phyloP scores from a whole-genome alignment of 441 rosid genomes.

The Erodium trifolium region DNA sequence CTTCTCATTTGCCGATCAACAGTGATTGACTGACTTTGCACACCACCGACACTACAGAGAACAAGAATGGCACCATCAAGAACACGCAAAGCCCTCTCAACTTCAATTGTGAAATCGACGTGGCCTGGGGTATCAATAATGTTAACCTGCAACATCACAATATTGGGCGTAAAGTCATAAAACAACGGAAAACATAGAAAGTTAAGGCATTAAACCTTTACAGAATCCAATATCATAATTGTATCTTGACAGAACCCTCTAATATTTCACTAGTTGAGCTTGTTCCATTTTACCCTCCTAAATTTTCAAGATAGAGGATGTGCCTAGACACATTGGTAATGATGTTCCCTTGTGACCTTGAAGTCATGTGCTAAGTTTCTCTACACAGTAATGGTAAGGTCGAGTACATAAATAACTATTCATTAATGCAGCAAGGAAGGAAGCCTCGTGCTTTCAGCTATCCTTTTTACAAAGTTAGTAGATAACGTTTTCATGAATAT shows the following conservation, averaged over 20 bases:
- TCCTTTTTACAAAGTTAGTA: neutral
- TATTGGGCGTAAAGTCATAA: neutral
- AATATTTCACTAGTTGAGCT: neutral
- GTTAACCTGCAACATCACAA: slow-evolving; percentile 45
- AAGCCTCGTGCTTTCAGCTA: neutral
- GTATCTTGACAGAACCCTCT: neutral
- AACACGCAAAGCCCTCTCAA: slow-evolving; percentile 94
- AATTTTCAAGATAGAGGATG: neutral
- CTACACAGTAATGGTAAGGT: too few species aligned
- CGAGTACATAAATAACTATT: too few species aligned
- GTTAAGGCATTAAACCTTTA: neutral
- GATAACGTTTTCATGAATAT: neutral
- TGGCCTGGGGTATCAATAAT: slow-evolving; percentile 96
- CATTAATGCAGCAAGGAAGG: too few species aligned
- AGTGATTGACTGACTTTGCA: slow-evolving; percentile 96
- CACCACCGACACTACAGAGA: slow-evolving; percentile 96
- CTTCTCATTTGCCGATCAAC: slow-evolving; percentile 99
- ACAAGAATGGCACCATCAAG: slow-evolving; percentile 94
- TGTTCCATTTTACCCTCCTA: neutral
- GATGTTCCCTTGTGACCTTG: neutral
- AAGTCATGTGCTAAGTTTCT: neutral
- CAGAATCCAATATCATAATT: neutral
- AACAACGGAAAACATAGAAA: neutral
- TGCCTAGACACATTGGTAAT: neutral
- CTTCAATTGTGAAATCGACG: slow-evolving; percentile 96